phyloP scores from a whole-genome alignment of 371 early-diverging fungal genomes.

The Mortierella sp. region DNA sequence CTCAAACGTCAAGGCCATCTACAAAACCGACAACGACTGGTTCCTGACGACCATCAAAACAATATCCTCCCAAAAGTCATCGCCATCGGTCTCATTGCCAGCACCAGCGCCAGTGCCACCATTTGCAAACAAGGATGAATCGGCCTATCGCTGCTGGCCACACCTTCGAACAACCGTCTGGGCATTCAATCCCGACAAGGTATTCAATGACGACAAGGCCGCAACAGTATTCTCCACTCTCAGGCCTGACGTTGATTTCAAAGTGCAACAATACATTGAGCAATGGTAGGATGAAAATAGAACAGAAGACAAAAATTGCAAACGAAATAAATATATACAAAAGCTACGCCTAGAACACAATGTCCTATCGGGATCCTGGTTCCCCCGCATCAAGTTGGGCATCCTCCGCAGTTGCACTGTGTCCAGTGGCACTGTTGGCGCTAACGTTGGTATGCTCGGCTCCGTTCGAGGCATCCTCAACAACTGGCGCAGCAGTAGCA shows the following conservation, averaged over 20 bases:
- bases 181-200: neutral
- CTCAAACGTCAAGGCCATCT: neutral
- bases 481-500: slow-evolving; percentile 1
- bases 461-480: neutral
- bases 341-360: neutral
- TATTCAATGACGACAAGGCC: neutral
- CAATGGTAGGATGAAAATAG: neutral
- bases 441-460: neutral
- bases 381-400: neutral
- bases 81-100: no score
- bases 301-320: no score
- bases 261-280: neutral
- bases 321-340: slow-evolving; percentile 9
- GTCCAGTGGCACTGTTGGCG: neutral
- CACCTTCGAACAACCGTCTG: neutral
- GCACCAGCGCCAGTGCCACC: neutral
- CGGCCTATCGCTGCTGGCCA: slow-evolving; percentile 13
- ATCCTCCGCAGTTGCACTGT: neutral
- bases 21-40: slow-evolving; percentile 18
- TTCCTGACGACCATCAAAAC: neutral
- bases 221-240: neutral
- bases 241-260: slow-evolving; percentile 18
- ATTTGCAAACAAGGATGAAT: neutral
- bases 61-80: neutral
- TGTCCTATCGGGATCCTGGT: neutral